Evolutionary conservation across 495 filamentous ascomycete genomes (phyloP), one percentile per base, ranked within the genome.

Genomic region (Hypoxylon intermedium): DNA sequence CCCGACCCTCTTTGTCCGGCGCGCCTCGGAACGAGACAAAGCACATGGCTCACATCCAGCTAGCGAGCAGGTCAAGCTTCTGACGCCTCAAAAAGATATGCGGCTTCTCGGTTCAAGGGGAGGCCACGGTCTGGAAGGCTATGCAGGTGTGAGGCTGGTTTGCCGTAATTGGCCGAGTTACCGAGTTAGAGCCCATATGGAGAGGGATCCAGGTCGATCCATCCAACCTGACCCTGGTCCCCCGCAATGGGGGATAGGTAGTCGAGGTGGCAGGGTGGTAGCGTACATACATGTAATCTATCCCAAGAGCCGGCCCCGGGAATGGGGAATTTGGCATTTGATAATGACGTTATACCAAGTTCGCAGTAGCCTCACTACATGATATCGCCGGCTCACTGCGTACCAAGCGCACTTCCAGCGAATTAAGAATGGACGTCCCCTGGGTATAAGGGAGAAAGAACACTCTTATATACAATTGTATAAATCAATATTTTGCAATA

Each of bases 131-230:
- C 52, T 47, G 20, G 50, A 60, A 48, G 45, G 41, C 15, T 38
- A 15, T 19, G 50, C 36, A 43, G 40, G 45, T 44, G 42, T 37
- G 13, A 5, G 44, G 52, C 40, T 53, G 48, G 52, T 38, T 58
- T 68, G 65, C 65, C 65, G 65, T 60, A 42, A 68, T 68, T 68
- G 65, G 65, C 53, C 60, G 56, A 68, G 55, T 65, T 61, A 38
- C 60, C 65, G 65, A 68, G 61, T 60, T 62, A 55, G 52, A 61
- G 13, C 53, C 50, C 45, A 50, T 42, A 43, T 30, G 21, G 24
- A 45, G 23, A 42, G 16, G 28, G 45, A 62, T 61, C 57, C 58
- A 49, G 50, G 45, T 44, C 44, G 51, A 50, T 50, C 51, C 28
- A 40, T 20, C 3, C 19, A 45, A 42, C 18, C 40, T 11, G 11